Conservation (phyloP, 192 early-diverging fungal species). For the Backusella mclennaniae region DNA sequence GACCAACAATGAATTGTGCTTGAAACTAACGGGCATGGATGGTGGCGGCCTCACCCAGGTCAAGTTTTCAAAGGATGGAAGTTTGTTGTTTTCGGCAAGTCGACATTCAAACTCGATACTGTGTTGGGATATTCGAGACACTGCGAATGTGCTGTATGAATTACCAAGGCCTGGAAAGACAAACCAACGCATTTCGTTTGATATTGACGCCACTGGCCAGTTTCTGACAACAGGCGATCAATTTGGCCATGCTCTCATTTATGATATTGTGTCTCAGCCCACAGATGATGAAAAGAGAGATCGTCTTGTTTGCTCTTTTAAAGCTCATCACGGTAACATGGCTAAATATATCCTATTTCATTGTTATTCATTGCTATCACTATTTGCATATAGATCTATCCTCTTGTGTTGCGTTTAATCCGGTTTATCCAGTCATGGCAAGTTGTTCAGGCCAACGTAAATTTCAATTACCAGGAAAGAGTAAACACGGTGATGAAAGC, state of each 20-base stretch:
- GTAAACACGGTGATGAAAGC: neutral
- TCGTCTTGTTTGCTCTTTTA: neutral
- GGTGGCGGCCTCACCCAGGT: conserved; percentile 61
- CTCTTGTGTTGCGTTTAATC: conserved; percentile 60
- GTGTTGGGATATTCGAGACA: conserved; percentile 82
- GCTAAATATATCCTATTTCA: neutral
- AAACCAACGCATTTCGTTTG: conserved; percentile 74
- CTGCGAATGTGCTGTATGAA: conserved; percentile 56
- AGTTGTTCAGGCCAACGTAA: conserved; percentile 76
- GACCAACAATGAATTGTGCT: conserved; percentile 49
- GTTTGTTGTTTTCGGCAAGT: conserved; percentile 65
- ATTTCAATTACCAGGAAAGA: conserved; percentile 20
- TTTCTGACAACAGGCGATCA: conserved; percentile 63
- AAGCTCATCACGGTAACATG: conserved; percentile 21
- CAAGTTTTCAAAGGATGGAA: conserved; percentile 65
- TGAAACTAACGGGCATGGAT: conserved; percentile 44
- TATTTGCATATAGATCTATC: conserved; percentile 48
- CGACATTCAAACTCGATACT: conserved; percentile 58
- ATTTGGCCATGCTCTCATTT: conserved; percentile 44
- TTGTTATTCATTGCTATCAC: neutral
- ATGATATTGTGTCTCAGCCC: conserved; percentile 19
- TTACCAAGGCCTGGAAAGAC: conserved; percentile 55
- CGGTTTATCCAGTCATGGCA: conserved; percentile 61
- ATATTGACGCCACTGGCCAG: conserved; percentile 59
- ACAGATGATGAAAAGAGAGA: conserved; percentile 13